A percentile compares a stretch with the other conserved stretches of the same genome.
Evolutionary conservation across 768 basidiomycete species (phyloP).

Genomic region (Termitomyces sp.): DNA sequence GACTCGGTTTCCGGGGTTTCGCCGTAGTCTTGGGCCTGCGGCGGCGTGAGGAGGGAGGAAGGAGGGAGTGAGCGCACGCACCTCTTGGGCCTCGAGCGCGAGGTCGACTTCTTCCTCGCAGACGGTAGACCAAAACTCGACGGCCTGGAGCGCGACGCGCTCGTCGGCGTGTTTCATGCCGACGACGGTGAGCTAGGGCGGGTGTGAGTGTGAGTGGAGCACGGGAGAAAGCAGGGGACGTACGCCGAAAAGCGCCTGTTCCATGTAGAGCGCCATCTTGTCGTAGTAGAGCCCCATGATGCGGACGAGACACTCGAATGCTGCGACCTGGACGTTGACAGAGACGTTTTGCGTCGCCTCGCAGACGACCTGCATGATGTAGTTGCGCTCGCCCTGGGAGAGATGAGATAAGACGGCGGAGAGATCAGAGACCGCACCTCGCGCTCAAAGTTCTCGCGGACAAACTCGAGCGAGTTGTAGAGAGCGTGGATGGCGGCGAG

Average conservation of each 20-base stretch:
- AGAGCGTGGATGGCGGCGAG: conserved; percentile 89
- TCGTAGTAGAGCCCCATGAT: conserved; percentile 99
- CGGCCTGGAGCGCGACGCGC: conserved; percentile 88
- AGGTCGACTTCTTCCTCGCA: conserved; percentile 97
- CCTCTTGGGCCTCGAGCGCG: conserved; percentile 88
- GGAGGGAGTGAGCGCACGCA: conserved; percentile 25
- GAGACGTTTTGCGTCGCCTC: conserved; percentile 89
- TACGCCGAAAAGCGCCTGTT: conserved; percentile 95
- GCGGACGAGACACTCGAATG: conserved; percentile 92
- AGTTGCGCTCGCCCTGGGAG: conserved; percentile 91
- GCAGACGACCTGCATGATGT: conserved; percentile 99
- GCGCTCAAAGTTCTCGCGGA: conserved; percentile 95
- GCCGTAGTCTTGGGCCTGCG: conserved; percentile 83
- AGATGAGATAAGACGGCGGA: neutral
- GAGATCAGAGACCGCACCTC: conserved; percentile 53
- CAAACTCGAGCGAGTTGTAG: conserved; percentile 94
- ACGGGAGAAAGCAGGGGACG: conserved; percentile 23
- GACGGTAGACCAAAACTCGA: conserved; percentile 99
- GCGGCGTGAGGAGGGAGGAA: conserved; percentile 1
- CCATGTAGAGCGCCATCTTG: conserved; percentile 99
- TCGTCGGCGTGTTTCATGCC: conserved; percentile 96
- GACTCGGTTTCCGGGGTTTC: conserved; percentile 84
- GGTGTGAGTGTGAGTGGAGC: conserved; percentile 13
- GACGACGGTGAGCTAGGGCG: conserved; percentile 79
- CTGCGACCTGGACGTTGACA: conserved; percentile 85